phyloP scores from a whole-genome alignment of 1,284 basidiomycete genomes.

The Phellinidium pouzarii region DNA sequence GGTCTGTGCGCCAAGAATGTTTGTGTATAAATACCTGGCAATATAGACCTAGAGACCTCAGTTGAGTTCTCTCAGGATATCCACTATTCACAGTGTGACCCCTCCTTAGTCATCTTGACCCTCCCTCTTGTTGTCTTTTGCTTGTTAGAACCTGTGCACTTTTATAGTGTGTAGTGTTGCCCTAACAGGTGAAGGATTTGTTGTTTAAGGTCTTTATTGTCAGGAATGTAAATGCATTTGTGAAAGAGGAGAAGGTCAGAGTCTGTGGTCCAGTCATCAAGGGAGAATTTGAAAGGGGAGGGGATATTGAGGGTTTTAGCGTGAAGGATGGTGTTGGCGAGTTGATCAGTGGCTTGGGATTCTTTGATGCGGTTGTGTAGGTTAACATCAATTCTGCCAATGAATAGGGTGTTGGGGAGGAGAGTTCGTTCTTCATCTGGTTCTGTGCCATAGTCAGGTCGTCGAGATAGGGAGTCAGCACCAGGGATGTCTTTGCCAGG shows the following conservation, averaged over 20 bases:
- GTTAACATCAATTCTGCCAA: constrained; percentile 16
- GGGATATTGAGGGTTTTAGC: not conserved
- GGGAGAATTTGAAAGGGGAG: not conserved
- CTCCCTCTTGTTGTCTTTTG: too few relatives aligned
- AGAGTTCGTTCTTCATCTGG: constrained; percentile 28
- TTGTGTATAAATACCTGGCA: too few relatives aligned
- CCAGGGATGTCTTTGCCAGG: constrained; percentile 30
- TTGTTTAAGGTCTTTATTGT: constrained; percentile 19
- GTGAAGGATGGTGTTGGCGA: not conserved
- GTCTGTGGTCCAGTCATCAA: constrained; percentile 17
- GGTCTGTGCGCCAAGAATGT: too few relatives aligned
- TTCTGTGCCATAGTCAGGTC: constrained; percentile 29
- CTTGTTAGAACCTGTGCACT: too few relatives aligned
- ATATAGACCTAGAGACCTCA: too few relatives aligned
- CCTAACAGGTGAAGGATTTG: constrained; percentile 22
- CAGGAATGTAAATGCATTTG: constrained; percentile 23
- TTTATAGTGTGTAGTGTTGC: too few relatives aligned
- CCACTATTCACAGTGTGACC: too few relatives aligned
- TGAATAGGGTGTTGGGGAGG: constrained; percentile 25
- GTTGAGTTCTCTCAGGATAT: too few relatives aligned
- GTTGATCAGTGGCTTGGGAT: not conserved
- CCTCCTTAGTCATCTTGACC: too few relatives aligned
- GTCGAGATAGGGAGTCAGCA: constrained; percentile 36
- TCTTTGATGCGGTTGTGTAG: not conserved
- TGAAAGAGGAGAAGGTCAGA: constrained; percentile 18